Conservation (phyloP, 208 protist species). For the Acanthamoeba castellanii region DNA sequence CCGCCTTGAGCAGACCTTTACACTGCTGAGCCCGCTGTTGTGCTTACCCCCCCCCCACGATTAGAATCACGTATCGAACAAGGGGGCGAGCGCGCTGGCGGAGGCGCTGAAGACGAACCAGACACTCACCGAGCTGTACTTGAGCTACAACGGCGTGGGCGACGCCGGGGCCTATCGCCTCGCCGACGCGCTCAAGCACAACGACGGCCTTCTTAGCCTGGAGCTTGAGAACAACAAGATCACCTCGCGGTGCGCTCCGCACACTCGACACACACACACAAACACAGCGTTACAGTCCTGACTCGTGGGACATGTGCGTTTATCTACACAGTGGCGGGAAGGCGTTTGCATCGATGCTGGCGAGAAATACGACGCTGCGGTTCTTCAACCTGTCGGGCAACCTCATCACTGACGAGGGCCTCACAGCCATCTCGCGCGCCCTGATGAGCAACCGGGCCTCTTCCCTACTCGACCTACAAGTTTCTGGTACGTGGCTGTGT, state of each 20-base stretch:
- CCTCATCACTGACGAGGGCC: constrained; percentile 20
- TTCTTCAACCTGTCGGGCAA: constrained; percentile 59
- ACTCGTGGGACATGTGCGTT: background rate
- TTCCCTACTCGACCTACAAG: constrained; percentile 13
- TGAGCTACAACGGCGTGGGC: constrained; percentile 33
- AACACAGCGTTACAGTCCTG: background rate
- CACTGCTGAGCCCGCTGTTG: background rate
- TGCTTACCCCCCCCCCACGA: background rate
- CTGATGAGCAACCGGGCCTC: constrained; percentile 10
- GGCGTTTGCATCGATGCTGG: constrained; percentile 1
- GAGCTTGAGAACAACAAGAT: constrained; percentile 72
- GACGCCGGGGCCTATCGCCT: constrained; percentile 50
- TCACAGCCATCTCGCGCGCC: constrained; percentile 1
- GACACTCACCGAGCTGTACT: background rate
- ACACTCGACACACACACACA: background rate
- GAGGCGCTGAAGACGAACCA: constrained; percentile 29
- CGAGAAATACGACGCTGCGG: background rate
- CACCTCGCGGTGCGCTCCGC: background rate
- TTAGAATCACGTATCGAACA: constrained; percentile 51
- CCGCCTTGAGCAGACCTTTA: no score
- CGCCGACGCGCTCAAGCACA: constrained; percentile 40
- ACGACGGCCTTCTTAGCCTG: constrained; percentile 27
- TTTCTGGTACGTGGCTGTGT: background rate
- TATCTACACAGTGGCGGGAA: background rate
- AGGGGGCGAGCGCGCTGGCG: constrained; percentile 40